Evolutionary conservation across 495 filamentous ascomycete species (phyloP), one percentile per base, ranked within the genome.

Genomic region (Hyaloscypha variabilis): DNA sequence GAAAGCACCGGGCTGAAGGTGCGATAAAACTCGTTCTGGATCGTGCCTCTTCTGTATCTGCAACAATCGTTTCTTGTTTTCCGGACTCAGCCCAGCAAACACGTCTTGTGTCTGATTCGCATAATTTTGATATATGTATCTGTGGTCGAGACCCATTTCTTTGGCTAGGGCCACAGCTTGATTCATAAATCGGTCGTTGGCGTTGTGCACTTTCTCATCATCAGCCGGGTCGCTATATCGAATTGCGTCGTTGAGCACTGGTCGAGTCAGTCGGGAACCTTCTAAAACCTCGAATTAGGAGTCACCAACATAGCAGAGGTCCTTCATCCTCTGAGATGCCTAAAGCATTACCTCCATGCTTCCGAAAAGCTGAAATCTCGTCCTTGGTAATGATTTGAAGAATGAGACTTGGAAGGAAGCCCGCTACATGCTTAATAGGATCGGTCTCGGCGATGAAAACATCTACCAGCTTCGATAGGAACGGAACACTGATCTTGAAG

Each of bases 301-400:
- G 19, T 3, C 8, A 46, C 36, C 39, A 29, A 53, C 42, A 31
- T 1, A 67, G 39, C 17, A 85, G 67, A 3, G 80, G 79, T 6
- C 75, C 80, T n/a, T 77, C 66, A 1, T 71, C 72, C 0, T 70
- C 65, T 5, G 72, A 70, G 6, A 86, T 69, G 3, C 83, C 83
- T 0, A 86, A 71, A 14, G 80, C 74, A 66, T 85, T 85, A 5
- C 82, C 83, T 5, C 83, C 83, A 60, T 74, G 73, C 54, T 78
- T 78, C 14, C 63, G 53, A 73, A 82, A 82, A 4, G 79, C 73
- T 6, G 72, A 62, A 19, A 80, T 75, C 23, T 76, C 76, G 6
- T 73, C 69, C 19, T 70, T 66, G 10, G 78, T 79, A 34, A 85
- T 75, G 23, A 73, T 75, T 65, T 86, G 81, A 53, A 79, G 75